Conservation (phyloP, 257 asterid species). For the Petunia secreta region DNA sequence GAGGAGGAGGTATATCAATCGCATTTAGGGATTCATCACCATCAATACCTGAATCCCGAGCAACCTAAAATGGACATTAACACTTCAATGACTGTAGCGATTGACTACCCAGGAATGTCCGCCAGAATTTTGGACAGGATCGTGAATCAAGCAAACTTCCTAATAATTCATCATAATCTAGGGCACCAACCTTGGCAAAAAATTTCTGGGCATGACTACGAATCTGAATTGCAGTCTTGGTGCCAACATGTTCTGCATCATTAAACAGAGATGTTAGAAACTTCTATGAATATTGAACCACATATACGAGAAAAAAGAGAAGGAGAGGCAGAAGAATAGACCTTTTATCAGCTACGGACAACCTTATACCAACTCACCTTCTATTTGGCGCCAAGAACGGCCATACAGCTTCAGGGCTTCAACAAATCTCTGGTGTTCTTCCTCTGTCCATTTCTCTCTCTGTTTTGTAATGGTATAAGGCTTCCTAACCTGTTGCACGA, state of each 20-base stretch:
- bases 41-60: constrained; percentile 58
- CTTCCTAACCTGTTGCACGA: constrained; percentile 65
- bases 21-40: constrained; percentile 51
- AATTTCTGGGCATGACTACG: constrained; percentile 94
- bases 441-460: constrained; percentile 86
- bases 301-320: neutral
- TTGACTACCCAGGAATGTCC: neutral
- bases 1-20: constrained; percentile 91
- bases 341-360: constrained; percentile 31
- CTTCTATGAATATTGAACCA: neutral
- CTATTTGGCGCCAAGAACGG: constrained; percentile 90
- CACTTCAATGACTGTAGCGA: constrained; percentile 22
- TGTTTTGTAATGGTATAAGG: constrained; percentile 85
- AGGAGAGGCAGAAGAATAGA: constrained; percentile 16
- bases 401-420: constrained; percentile 84
- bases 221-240: constrained; percentile 87
- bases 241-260: constrained; percentile 73
- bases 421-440: constrained; percentile 77
- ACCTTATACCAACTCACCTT: constrained; percentile 62
- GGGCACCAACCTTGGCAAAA: constrained; percentile 62
- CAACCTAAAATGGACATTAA: constrained; percentile 41
- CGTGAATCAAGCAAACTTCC: neutral
- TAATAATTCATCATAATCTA: neutral
- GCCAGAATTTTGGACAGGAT: neutral
- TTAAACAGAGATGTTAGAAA: constrained; percentile 23